Evolutionary conservation across 768 basidiomycete species (phyloP).

Genomic region (Lactarius trivialis): DNA sequence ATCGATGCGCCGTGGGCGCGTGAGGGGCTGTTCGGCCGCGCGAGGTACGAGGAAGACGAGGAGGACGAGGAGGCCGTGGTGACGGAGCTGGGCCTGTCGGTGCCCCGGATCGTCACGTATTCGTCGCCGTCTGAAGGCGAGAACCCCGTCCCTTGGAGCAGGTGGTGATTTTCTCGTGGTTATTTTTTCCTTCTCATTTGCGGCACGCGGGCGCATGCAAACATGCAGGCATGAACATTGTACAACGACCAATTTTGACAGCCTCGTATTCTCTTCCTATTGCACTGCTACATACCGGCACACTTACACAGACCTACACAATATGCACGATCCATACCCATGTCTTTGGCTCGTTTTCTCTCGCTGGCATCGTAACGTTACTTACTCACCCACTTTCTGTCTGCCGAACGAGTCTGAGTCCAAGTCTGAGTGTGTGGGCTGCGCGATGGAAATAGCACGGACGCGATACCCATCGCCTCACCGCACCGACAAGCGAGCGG

Average conservation of each 20-base stretch:
- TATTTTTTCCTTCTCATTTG: background rate
- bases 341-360: background rate
- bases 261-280: background rate
- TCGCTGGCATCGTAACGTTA: background rate
- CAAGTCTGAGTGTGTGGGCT: background rate
- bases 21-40: background rate
- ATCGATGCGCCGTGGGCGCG: conserved; percentile 17
- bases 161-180: background rate
- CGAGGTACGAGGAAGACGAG: background rate
- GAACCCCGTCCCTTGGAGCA: conserved; percentile 11
- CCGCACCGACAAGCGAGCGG: background rate
- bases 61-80: background rate
- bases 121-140: conserved; percentile 11
- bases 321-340: background rate
- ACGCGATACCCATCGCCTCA: background rate
- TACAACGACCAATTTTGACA: background rate
- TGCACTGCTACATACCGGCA: background rate
- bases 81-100: background rate
- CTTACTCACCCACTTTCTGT: background rate
- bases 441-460: too few relatives aligned
- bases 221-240: background rate
- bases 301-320: background rate
- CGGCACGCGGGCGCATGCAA: background rate
- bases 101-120: conserved; percentile 8
- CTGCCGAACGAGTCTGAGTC: background rate